Evolutionary conservation across 2,329 filamentous ascomycete species (phyloP).

Genomic region (Fusarium citri): DNA sequence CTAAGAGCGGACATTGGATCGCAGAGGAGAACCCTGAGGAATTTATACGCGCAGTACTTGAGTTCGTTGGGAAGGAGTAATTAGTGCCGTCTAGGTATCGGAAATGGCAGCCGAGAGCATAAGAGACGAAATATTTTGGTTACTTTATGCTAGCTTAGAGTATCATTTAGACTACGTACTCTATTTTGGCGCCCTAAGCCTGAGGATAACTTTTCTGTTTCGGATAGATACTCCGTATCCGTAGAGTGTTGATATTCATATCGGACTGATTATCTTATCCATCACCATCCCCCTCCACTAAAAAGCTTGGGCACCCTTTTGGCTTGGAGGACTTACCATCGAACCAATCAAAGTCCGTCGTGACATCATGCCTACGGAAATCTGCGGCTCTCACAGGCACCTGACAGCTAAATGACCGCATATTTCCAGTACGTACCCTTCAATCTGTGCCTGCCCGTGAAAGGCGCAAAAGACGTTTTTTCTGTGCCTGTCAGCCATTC

Average conservation of each 20-base stretch:
- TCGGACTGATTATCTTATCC: constrained; percentile 35
- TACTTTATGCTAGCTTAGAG: background rate
- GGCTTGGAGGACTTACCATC: background rate
- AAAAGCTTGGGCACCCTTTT: constrained; percentile 29
- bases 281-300: constrained; percentile 18
- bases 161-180: background rate
- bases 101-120: background rate
- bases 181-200: background rate
- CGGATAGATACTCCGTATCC: too few species aligned
- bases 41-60: constrained; percentile 13
- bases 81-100: background rate
- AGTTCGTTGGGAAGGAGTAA: constrained; percentile 14
- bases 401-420: constrained; percentile 28
- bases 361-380: constrained; percentile 45
- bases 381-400: constrained; percentile 35
- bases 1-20: constrained; percentile 22
- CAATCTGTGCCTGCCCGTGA: background rate
- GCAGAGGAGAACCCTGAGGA: constrained; percentile 22
- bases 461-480: constrained; percentile 21
- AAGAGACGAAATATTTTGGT: background rate
- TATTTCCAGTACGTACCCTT: constrained; percentile 19
- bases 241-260: background rate
- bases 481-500: background rate
- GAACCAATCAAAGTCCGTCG: constrained; percentile 32
- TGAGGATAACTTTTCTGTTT: too few species aligned